These are phyloP conservation scores for Prunus yedoensis DNA, from an alignment of 331 rosid species.

Conservation along the genomic window DNA sequence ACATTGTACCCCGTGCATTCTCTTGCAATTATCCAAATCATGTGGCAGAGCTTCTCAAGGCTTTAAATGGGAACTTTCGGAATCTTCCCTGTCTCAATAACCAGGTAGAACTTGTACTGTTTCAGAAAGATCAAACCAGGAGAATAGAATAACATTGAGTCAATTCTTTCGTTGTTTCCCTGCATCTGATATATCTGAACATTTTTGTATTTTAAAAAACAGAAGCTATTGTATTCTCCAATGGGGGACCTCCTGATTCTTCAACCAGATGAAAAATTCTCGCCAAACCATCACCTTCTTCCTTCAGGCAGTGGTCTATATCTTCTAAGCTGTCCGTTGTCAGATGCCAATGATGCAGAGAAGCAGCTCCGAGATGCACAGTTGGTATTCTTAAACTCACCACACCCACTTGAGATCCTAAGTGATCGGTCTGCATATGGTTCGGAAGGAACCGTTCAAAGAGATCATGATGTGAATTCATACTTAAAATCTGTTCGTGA, in stretches of 20 bases:
- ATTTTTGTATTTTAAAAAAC: constrained; percentile 17
- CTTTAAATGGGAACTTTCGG: constrained; percentile 78
- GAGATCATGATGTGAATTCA: constrained; percentile 93
- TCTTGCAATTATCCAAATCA: constrained; percentile 91
- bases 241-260: constrained; percentile 88
- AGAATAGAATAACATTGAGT: background rate
- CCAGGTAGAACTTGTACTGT: constrained; percentile 48
- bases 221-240: constrained; percentile 80
- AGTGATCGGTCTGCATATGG: constrained; percentile 91
- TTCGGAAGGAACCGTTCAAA: constrained; percentile 72
- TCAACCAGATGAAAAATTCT: constrained; percentile 86
- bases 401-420: constrained; percentile 91
- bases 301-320: constrained; percentile 89
- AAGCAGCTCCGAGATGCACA: constrained; percentile 71
- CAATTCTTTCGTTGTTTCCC: background rate
- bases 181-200: constrained; percentile 15
- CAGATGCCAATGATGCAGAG: constrained; percentile 40
- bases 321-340: constrained; percentile 45
- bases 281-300: constrained; percentile 80
- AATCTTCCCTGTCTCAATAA: constrained; percentile 81
- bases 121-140: background rate
- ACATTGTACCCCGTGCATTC: constrained; percentile 94
- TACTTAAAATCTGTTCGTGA: constrained; percentile 62
- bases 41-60: constrained; percentile 80
- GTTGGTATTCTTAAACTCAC: constrained; percentile 65